Evolutionary conservation across 495 filamentous ascomycete genomes (phyloP).

Genomic region (Aspergillus carlsbadensis): DNA sequence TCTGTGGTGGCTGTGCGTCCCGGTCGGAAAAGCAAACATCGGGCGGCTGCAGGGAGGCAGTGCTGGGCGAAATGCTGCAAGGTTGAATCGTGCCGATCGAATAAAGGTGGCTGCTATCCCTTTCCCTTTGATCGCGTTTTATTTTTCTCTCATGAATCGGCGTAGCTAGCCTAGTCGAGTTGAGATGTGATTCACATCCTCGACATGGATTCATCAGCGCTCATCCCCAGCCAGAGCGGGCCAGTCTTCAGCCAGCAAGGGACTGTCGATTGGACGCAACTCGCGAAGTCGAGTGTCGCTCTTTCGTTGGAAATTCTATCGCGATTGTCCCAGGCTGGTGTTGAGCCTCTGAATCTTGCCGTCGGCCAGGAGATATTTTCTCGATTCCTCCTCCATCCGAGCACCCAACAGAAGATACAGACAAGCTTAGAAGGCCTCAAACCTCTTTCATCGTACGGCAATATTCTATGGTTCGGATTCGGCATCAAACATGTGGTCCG

Average conservation of each 20-base stretch:
- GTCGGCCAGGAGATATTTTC: background rate
- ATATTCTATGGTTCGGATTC: background rate
- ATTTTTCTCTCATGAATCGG: too few species aligned
- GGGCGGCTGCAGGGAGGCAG: too few species aligned
- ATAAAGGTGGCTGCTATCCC: too few species aligned
- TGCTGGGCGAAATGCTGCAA: too few species aligned
- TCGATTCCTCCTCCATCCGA: background rate
- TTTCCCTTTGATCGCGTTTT: too few species aligned
- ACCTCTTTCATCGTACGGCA: background rate
- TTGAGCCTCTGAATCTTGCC: background rate
- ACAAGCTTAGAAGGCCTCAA: background rate
- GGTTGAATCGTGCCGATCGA: too few species aligned
- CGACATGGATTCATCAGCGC: background rate
- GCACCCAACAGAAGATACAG: background rate
- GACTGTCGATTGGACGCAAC: conserved; percentile 1
- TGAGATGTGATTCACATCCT: too few species aligned
- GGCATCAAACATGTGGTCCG: background rate
- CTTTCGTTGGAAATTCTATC: conserved; percentile 1
- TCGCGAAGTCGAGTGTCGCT: background rate
- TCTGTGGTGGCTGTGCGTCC: too few species aligned
- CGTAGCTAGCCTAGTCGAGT: too few species aligned
- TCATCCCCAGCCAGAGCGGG: background rate
- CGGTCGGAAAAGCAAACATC: too few species aligned
- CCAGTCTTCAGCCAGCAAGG: background rate
- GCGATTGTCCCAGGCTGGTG: background rate